A percentile compares a stretch with the other conserved stretches of the same genome.
phyloP scores from a whole-genome alignment of 441 rosid genomes.

The Brassica hybrid region DNA sequence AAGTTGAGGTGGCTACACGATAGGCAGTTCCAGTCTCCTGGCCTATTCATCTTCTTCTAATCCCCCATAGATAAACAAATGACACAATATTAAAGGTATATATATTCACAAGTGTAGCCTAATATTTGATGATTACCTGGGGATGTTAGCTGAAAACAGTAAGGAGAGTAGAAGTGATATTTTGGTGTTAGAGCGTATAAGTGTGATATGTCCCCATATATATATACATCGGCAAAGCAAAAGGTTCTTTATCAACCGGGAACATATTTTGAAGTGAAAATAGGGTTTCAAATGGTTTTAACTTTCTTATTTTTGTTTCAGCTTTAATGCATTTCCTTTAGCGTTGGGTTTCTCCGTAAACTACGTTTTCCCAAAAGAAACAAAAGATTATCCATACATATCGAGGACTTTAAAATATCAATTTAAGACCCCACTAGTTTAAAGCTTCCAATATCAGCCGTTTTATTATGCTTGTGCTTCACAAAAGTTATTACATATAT shows the following conservation, averaged over 20 bases:
- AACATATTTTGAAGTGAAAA: slow-evolving; percentile 42
- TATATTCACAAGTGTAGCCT: not conserved
- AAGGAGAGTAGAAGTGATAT: slow-evolving; percentile 3
- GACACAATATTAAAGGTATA: not conserved
- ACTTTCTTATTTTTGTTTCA: slow-evolving; percentile 38
- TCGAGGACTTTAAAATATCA: slow-evolving; percentile 25
- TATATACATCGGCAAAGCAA: slow-evolving; percentile 39
- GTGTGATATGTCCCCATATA: slow-evolving; percentile 21
- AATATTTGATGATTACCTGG: slow-evolving; percentile 28
- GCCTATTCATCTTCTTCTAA: slow-evolving; percentile 68
- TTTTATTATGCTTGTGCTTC: slow-evolving; percentile 29
- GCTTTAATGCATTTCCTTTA: slow-evolving; percentile 42
- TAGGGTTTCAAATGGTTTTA: slow-evolving; percentile 37
- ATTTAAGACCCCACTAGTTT: slow-evolving; percentile 23
- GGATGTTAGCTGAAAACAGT: not conserved
- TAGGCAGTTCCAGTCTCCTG: slow-evolving; percentile 96
- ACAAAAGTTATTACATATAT: slow-evolving; percentile 25
- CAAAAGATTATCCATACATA: slow-evolving; percentile 22
- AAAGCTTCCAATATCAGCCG: slow-evolving; percentile 34
- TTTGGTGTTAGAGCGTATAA: slow-evolving; percentile 16
- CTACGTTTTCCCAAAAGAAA: slow-evolving; percentile 36
- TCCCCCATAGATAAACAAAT: not conserved
- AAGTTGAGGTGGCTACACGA: slow-evolving; percentile 88
- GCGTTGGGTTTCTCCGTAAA: slow-evolving; percentile 30
- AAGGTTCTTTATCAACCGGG: slow-evolving; percentile 38